Evolutionary conservation across 2,329 filamentous ascomycete genomes (phyloP).

Genomic region (Grosmannia huntii): DNA sequence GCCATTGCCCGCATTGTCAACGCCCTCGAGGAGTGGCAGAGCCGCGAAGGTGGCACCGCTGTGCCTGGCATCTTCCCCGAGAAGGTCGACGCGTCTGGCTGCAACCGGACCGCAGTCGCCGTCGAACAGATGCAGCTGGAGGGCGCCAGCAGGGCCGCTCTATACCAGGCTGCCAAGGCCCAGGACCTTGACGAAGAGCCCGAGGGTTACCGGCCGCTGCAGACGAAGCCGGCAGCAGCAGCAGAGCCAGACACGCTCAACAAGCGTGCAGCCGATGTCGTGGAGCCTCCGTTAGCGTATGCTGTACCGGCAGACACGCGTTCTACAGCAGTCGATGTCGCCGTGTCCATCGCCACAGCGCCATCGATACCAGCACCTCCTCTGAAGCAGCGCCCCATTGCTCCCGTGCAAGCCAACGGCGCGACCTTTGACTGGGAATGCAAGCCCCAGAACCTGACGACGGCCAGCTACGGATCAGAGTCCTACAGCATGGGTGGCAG

Average conservation of each 20-base stretch:
- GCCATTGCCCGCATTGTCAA: conserved; percentile 77
- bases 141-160: conserved; percentile 20
- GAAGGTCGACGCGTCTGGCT: conserved; percentile 65
- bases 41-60: conserved; percentile 39
- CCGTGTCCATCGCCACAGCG: background rate
- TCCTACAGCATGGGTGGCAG: conserved; percentile 49
- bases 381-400: background rate
- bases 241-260: too few species aligned
- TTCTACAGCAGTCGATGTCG: too few species aligned
- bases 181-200: conserved; percentile 12
- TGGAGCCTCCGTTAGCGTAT: too few species aligned
- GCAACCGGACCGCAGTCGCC: conserved; percentile 42
- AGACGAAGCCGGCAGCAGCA: background rate
- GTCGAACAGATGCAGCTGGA: conserved; percentile 15
- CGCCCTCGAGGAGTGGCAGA: conserved; percentile 63
- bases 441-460: conserved; percentile 44
- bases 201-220: conserved; percentile 17
- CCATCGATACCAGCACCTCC: background rate
- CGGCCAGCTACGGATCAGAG: conserved; percentile 31
- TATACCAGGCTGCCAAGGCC: conserved; percentile 21
- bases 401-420: conserved; percentile 23
- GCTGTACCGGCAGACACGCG: too few species aligned
- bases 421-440: conserved; percentile 32
- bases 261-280: too few species aligned
- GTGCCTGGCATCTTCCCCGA: conserved; percentile 74